Conservation (phyloP, 1,139 yeast genomes). For the Debaryomycetaceae sp. region DNA sequence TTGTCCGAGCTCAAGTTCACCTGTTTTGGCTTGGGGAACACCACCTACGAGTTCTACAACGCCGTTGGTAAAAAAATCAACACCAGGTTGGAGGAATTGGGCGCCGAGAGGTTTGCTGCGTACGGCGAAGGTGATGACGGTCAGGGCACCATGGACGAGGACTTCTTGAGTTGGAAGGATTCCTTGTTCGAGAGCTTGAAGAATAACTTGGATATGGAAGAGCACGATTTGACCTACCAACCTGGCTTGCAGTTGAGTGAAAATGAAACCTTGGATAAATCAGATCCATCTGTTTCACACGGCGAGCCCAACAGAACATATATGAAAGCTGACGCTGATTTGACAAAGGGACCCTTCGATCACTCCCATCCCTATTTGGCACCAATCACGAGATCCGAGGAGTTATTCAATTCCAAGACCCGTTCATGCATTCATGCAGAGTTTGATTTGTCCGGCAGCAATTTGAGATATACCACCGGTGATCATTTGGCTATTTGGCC, state of each 20-base stretch:
- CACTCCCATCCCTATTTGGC: slow-evolving; percentile 83
- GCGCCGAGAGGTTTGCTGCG: slow-evolving; percentile 68
- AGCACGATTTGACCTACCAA: slow-evolving; percentile 73
- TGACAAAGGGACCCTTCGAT: slow-evolving; percentile 74
- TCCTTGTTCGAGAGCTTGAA: slow-evolving; percentile 63
- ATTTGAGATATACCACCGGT: slow-evolving; percentile 86
- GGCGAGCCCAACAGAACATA: slow-evolving; percentile 85
- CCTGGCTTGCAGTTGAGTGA: slow-evolving; percentile 59
- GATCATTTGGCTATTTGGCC: slow-evolving; percentile 97
- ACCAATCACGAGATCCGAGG: slow-evolving; percentile 56
- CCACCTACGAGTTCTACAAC: slow-evolving; percentile 88
- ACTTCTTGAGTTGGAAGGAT: slow-evolving; percentile 91
- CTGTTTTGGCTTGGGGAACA: slow-evolving; percentile 88
- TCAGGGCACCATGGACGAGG: slow-evolving; percentile 91
- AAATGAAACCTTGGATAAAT: slow-evolving; percentile 21
- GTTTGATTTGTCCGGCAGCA: slow-evolving; percentile 72
- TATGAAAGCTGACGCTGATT: slow-evolving; percentile 34
- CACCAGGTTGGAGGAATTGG: slow-evolving; percentile 49
- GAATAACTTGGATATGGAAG: slow-evolving; percentile 63
- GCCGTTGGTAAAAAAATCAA: slow-evolving; percentile 69
- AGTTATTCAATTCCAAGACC: slow-evolving; percentile 62
- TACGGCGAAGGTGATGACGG: slow-evolving; percentile 96
- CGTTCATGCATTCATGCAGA: slow-evolving; percentile 91
- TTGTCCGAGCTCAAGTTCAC: slow-evolving; percentile 65
- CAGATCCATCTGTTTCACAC: slow-evolving; percentile 51